Percentiles rank a stretch among this genome's conserved stretches.
These are phyloP conservation scores for Phaffomyces opuntiae DNA, from an alignment of 805 yeast genomes.

Conservation along the genomic window DNA sequence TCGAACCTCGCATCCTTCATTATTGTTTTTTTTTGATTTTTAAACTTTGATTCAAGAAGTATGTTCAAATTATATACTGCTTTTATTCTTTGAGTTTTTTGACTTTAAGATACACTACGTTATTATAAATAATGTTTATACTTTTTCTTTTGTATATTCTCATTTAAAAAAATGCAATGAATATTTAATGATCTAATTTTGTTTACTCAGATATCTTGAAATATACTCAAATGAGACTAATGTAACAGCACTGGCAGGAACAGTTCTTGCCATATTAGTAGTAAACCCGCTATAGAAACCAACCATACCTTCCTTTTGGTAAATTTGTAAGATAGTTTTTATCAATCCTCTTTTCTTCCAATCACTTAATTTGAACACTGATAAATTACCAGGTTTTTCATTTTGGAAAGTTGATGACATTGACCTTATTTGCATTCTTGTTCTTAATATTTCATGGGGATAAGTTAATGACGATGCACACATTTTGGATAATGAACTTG, in stretches of 20 bases:
- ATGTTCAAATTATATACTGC: too few relatives aligned
- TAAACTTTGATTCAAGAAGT: too few relatives aligned
- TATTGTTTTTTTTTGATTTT: neutral
- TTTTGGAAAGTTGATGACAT: constrained; percentile 16
- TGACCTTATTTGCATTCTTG: constrained; percentile 68
- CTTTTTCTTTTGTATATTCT: neutral
- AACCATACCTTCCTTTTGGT: constrained; percentile 59
- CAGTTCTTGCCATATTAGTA: constrained; percentile 81
- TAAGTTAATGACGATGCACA: constrained; percentile 83
- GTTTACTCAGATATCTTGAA: constrained; percentile 18
- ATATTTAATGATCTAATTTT: neutral
- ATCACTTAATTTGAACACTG: constrained; percentile 1
- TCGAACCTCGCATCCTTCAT: constrained; percentile 8
- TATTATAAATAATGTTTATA: too few relatives aligned
- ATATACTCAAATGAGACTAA: constrained; percentile 85
- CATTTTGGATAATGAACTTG: constrained; percentile 81
- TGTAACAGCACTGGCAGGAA: constrained; percentile 95
- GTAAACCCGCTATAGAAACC: constrained; percentile 90
- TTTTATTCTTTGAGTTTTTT: too few relatives aligned
- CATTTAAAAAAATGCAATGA: neutral
- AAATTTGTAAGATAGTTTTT: constrained; percentile 21
- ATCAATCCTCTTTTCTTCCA: constrained; percentile 15
- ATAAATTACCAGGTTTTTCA: constrained; percentile 9
- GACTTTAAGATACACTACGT: too few relatives aligned
- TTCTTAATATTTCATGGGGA: constrained; percentile 92